Conservation (phyloP, 192 early-diverging fungal species). For the Gaertneriomyces semiglobifer region DNA sequence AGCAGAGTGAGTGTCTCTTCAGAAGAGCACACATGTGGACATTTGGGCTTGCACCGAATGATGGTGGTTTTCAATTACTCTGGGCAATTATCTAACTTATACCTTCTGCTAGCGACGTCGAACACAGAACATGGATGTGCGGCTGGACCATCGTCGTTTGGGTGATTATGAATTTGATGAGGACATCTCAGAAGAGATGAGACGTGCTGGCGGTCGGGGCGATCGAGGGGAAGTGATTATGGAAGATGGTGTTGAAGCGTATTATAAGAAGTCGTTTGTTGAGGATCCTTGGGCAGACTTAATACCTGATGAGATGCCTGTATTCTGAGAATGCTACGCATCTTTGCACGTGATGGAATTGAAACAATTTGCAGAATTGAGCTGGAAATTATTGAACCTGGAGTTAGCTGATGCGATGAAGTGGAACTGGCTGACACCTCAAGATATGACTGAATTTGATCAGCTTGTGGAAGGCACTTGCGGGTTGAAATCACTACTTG, state of each 20-base stretch:
- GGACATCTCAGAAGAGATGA: background rate
- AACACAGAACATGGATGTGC: slow-evolving; percentile 3
- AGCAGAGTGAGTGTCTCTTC: background rate
- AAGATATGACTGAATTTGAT: too few species aligned
- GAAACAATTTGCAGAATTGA: background rate
- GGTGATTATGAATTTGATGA: slow-evolving; percentile 11
- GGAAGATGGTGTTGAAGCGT: slow-evolving; percentile 27
- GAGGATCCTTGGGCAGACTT: slow-evolving; percentile 33
- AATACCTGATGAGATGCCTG: slow-evolving; percentile 15
- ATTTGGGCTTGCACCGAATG: background rate
- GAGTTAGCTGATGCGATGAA: too few species aligned
- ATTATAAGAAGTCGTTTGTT: slow-evolving; percentile 27
- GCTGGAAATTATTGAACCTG: background rate
- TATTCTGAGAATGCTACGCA: slow-evolving; percentile 10
- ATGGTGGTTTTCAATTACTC: background rate
- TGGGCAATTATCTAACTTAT: too few species aligned
- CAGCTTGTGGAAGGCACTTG: too few species aligned
- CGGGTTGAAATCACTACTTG: too few species aligned
- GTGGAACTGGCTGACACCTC: too few species aligned
- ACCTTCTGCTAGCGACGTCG: background rate
- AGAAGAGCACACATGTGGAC: background rate
- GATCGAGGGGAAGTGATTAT: slow-evolving; percentile 7
- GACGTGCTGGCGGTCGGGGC: background rate
- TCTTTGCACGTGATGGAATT: background rate
- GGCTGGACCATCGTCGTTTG: slow-evolving; percentile 2